Evolutionary conservation across 345 rosid genomes (phyloP), one percentile per base, ranked within the genome.

Genomic region (Carallia brachiata): DNA sequence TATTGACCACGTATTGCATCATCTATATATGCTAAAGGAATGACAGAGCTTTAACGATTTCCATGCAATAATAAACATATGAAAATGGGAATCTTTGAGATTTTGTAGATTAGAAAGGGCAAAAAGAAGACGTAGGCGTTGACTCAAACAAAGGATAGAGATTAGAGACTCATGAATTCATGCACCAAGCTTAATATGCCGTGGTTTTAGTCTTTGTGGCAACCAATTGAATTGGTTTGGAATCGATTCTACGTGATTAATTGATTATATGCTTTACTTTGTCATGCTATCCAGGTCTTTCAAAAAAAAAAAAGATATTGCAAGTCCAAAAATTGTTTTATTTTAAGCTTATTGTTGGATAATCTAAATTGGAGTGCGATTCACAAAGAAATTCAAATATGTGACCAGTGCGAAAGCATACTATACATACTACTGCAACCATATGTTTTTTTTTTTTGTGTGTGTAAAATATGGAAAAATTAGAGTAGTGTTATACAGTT

Each of bases 231-330:
- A 44, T 44, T 44, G 39, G 52, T 59, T 67, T 64, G 68, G 79
- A 74, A 75, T 77, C 69, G 63, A 81, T 78, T 73, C 82, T 15
- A 31, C 52, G 27, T 23, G 4, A 68, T 65, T 73, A 55, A 23
- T 23, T 23, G 23, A 23, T 23, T 23, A 23, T 23, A 23, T 23
- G 23, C 28, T 36, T 50, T 67, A 55, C 5, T 30, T 16, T 4
- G 7, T 6, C 19, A 39, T 50, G 37, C 23, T 63, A 67, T 67
- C 71, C 28, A 63, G 3, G 56, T 69, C 36, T 18, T 48, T 40
- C n/a, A 53, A 19, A 52, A 58, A 19, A 32, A 23, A 31, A 44
- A 44, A 56, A 30, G 27, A 50, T 13, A 28, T 1, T 48, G 54
- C 30, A 19, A 18, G 47, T 17, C 17, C 2, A 2, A 6, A 5